Evolutionary conservation across 805 yeast genomes (phyloP), one percentile per base, ranked within the genome.

Genomic region (Clavispora fructus): DNA sequence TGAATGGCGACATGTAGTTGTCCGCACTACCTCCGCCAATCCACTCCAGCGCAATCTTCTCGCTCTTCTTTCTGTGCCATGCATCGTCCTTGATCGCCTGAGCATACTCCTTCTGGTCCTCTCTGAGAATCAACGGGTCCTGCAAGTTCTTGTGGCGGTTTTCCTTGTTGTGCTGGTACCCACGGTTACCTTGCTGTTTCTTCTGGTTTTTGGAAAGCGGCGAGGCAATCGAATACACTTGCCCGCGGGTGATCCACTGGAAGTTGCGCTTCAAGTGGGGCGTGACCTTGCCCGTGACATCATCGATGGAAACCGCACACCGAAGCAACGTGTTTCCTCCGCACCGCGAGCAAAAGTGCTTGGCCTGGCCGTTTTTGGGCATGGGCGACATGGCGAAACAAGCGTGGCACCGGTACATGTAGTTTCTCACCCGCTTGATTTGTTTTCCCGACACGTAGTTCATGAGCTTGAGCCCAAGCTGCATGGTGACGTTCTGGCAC

Each of bases 401-500:
- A 0, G 97, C 99, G 65, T 94, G 97, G 65, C 99, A 94, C 67
- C 99, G 77, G 60, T 87, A 77, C 97, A 92, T 92, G 64, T 88
- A 91, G 69, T 85, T 88, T 63, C 95, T 78, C 30, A 94, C 85
- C 62, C 87, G 80, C 54, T 80, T 85, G 66, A 94, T 91, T 57
- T 84, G 89, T 52, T 83, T 71, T 17, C 99, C 99, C 1, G 91
- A 80, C 69, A 80, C 76, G 23, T 87, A 74, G 65, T 91, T 91
- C 82, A 94, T 85, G 55, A 92, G 73, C 54, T 87, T 85, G 47
- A 94, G 65, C 6, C 97, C 97, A 56, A 94, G 76, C 65, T 92
- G 98, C 69, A 94, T 74, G 1, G 96, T 79, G 13, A 91, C 96
- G 65, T 94, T 94, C 66, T 94, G 99, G 59, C 92, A 88, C 2